These are phyloP conservation scores for Mediolabrus comicus DNA, from an alignment of 108 stramenopile species.

Conservation along the genomic window DNA sequence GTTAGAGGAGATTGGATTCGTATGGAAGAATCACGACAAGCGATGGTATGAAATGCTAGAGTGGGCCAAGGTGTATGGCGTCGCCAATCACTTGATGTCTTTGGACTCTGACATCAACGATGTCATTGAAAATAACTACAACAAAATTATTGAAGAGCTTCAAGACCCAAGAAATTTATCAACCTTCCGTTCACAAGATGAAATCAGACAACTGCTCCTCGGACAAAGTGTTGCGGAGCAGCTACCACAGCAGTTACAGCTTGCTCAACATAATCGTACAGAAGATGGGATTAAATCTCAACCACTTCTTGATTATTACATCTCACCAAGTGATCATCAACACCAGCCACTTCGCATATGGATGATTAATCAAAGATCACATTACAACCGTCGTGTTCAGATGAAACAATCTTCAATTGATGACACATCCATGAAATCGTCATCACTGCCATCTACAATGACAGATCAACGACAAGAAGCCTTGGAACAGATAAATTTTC, in stretches of 20 bases:
- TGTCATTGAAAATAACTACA: constrained; percentile 12
- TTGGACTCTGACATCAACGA: background rate
- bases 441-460: constrained; percentile 30
- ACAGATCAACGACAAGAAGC: constrained; percentile 31
- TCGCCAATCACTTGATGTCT: constrained; percentile 25
- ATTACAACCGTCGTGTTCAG: constrained; percentile 33
- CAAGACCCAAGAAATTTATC: constrained; percentile 32
- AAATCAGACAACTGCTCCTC: constrained; percentile 25
- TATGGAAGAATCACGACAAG: constrained; percentile 40
- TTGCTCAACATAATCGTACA: background rate
- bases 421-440: background rate
- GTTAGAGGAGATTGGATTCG: constrained; percentile 35
- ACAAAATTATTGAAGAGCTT: constrained; percentile 30
- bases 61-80: constrained; percentile 44
- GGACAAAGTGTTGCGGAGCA: constrained; percentile 15
- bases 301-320: constrained; percentile 32
- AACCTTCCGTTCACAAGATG: constrained; percentile 40
- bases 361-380: constrained; percentile 43
- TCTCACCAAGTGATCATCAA: constrained; percentile 22
- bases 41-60: constrained; percentile 49
- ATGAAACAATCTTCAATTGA: background rate
- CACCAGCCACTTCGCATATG: constrained; percentile 43
- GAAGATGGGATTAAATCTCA: background rate
- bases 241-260: background rate
- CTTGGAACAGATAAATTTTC: constrained; percentile 39